Evolutionary conservation across 805 yeast genomes (phyloP), one percentile per base, ranked within the genome.

Genomic region (Helenozyma baotianmanensis): DNA sequence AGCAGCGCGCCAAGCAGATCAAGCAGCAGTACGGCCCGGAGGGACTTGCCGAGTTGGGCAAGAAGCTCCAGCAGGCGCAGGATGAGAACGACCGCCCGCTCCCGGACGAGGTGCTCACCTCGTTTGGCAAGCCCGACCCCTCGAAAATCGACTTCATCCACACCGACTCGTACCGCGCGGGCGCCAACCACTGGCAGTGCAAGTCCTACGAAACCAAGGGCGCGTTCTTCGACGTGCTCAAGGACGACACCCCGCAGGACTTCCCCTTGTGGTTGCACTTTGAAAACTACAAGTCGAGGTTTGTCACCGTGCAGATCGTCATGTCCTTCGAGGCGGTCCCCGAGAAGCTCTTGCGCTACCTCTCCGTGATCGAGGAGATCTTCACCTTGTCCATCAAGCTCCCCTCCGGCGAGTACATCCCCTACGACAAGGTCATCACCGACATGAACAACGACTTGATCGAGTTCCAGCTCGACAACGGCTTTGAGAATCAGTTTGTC

Each of bases 211-310:
- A 50, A 13, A 48, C 51, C 13, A 55, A 57, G 23, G 61, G 54
- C 17, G 33, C 35, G 1, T 44, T 62, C 19, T 44, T 45, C 23
- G 32, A 39, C 7, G 17, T 32, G 6, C 25, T 51, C 19, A 14
- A 21, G n/a, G 26, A 39, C 13, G 66, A 62, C 34, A 34, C 47
- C 3, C 78, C 81, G 18, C 32, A 45, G 1, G 64, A 70, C 31
- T 69, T 82, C 40, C 87, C 89, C 4, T 56, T 89, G 23, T 79
- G 77, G 40, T 53, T 89, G 32, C 92, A 87, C 51, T 71, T 83
- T 46, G 97, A 92, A 56, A 76, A 81, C 42, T 81, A 76, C 51
- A 73, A 79, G 34, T 84, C 96, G 1, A 80, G 83, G 48, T 92
- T 90, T 53, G 75, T 85, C 22, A 76, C 82, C 10, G 67, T 88